Percentiles rank a stretch among this genome's conserved stretches.
phyloP scores from a whole-genome alignment of 2,329 filamentous ascomycete species.

The Coniochaeta hoffmannii region DNA sequence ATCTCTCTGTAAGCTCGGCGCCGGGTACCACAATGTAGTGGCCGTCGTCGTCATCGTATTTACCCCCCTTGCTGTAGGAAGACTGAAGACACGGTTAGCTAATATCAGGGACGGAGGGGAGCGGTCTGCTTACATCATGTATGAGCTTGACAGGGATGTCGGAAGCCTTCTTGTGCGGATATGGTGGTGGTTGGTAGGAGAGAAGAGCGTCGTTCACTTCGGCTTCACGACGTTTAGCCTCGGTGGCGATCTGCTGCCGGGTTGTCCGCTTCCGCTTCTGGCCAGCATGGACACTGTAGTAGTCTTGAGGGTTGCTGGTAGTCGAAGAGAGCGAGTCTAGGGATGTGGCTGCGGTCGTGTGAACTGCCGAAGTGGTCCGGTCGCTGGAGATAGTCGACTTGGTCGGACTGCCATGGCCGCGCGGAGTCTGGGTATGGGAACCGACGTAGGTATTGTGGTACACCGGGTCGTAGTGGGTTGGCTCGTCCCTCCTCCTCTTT shows the following conservation, averaged over 20 bases:
- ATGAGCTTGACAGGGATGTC: constrained; percentile 62
- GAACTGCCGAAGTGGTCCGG: constrained; percentile 69
- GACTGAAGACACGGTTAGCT: constrained; percentile 18
- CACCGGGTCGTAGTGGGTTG: constrained; percentile 55
- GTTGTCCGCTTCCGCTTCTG: constrained; percentile 84
- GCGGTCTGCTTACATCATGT: constrained; percentile 47
- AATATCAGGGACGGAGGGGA: constrained; percentile 4
- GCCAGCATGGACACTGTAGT: constrained; percentile 60
- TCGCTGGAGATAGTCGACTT: constrained; percentile 74
- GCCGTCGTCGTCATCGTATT: constrained; percentile 92
- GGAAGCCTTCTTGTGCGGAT: constrained; percentile 83
- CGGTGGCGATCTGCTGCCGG: constrained; percentile 72
- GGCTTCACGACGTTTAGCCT: constrained; percentile 70
- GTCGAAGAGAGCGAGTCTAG: constrained; percentile 61
- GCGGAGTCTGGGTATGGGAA: constrained; percentile 66
- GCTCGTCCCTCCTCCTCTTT: constrained; percentile 60
- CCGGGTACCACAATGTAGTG: constrained; percentile 93
- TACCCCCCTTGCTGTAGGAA: constrained; percentile 49
- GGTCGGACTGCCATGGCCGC: constrained; percentile 57
- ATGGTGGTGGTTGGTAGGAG: constrained; percentile 78
- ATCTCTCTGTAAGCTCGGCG: constrained; percentile 78
- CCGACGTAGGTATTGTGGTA: constrained; percentile 62
- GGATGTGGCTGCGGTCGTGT: constrained; percentile 87
- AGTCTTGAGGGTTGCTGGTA: constrained; percentile 42
- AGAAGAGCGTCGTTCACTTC: constrained; percentile 65